Conservation (phyloP, 805 yeast genomes). For the Kodamaea neixiangensis region DNA sequence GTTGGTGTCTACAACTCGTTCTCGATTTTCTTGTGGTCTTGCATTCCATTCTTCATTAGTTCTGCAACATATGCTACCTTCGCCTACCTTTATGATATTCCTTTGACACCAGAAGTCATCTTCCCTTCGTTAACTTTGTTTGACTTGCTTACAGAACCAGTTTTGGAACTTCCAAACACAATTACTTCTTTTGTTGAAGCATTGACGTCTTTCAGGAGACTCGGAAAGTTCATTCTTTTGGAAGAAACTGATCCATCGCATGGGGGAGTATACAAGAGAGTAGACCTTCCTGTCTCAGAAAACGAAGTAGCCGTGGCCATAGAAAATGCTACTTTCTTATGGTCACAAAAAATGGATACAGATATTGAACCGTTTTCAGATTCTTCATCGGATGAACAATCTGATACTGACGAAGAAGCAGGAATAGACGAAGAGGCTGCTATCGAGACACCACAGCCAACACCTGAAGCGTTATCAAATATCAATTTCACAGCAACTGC, state of each 20-base stretch:
- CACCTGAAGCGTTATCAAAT: constrained; percentile 13
- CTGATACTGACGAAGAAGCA: neutral
- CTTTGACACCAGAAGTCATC: constrained; percentile 37
- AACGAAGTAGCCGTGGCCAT: constrained; percentile 42
- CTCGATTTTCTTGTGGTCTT: constrained; percentile 35
- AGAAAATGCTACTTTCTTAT: constrained; percentile 34
- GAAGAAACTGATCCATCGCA: constrained; percentile 32
- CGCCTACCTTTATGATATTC: constrained; percentile 22
- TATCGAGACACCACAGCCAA: neutral
- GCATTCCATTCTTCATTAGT: constrained; percentile 39
- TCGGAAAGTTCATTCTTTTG: constrained; percentile 31
- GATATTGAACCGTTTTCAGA: neutral
- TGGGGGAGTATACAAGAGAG: neutral
- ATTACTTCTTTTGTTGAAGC: constrained; percentile 31
- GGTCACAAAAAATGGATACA: constrained; percentile 18
- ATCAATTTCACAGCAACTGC: constrained; percentile 23
- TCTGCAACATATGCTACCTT: constrained; percentile 34
- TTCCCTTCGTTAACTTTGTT: constrained; percentile 43
- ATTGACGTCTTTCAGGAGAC: constrained; percentile 34
- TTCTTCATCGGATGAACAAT: neutral
- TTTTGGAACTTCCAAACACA: constrained; percentile 32
- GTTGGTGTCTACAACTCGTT: constrained; percentile 37
- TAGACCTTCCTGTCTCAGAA: neutral
- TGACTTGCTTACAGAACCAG: constrained; percentile 36
- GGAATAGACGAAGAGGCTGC: neutral